A percentile compares a stretch with the other conserved stretches of the same genome.
Conservation (phyloP, 202 grass and related monocot species). For the Digitaria exilis region DNA sequence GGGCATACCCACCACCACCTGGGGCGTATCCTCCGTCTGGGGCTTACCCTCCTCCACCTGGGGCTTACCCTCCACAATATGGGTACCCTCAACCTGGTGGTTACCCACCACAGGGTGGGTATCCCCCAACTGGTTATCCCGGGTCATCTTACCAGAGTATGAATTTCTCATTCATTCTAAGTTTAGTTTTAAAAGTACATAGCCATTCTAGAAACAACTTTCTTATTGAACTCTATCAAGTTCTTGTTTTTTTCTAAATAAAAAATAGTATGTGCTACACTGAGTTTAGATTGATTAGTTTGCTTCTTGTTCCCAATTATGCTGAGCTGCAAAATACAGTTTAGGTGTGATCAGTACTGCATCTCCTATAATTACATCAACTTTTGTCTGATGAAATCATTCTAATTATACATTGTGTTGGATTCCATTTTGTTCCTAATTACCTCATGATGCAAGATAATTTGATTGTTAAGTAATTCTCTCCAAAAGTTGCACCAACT, state of each 20-base stretch:
- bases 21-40: too few species aligned
- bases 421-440: neutral
- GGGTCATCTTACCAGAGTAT: constrained; percentile 49
- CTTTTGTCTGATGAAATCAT: neutral
- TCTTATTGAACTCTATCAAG: neutral
- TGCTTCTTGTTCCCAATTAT: neutral
- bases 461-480: neutral
- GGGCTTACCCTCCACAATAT: too few species aligned
- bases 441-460: neutral
- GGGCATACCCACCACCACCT: too few species aligned
- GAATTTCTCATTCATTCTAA: neutral
- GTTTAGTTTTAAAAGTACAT: neutral
- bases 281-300: neutral
- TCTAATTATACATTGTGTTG: neutral
- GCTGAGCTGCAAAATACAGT: neutral
- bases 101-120: too few species aligned
- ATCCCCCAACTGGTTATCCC: too few species aligned
- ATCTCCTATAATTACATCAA: neutral
- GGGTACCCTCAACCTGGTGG: too few species aligned
- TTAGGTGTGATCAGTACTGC: neutral
- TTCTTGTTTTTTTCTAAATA: neutral
- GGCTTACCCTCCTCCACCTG: too few species aligned
- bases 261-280: neutral
- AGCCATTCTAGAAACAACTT: neutral
- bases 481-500: neutral